Base-by-base conservation (phyloP, 2,329 filamentous ascomycete species). In the Alternaria gansuensis region DNA sequence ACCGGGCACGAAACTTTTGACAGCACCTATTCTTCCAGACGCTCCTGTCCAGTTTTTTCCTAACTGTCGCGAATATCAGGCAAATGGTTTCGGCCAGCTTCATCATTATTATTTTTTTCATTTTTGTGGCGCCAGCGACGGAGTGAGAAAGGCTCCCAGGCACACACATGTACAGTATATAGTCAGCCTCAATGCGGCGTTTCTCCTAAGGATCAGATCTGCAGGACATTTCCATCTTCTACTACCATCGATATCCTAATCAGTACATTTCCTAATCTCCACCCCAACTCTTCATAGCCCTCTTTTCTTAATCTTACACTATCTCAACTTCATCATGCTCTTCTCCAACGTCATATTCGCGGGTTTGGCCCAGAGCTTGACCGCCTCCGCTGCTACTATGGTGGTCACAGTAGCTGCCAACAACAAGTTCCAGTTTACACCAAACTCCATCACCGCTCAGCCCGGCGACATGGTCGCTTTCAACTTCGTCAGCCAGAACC, bases 351-450 rank as follows among this genome's bases (percentile, higher is more conserved):
- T 73, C 44, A 29, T 70, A 44, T 52, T 48, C 26, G 65, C 60
- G 26, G 67, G 57, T 50, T 63, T 72, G 39, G 64, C 69, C 48
- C 70, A 73, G 59, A 67, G 63, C 59, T 57, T 68, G 59, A 57
- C 63, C 7, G 68, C 55, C 17, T 71, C 63, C n/a, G 69, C 70
- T 39, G 70, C 69, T 33, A 71, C 67, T 7, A 73, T 72, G 69
- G 60, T 63, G 60, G 70, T 73, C 51, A 72, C 70, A 8, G 70
- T 73, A 26, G 70, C 65, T n/a, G 67, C 69, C 9, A 73, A 73
- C 63, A 72, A 72, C 51, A 67, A 72, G 58, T 73, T 73, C 62
- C 63, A 63, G 14, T 73, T 73, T 41, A 70, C 68, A 10, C 70
- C 70, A 21, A 69, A 71, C 56, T 59, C 65, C 13, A 49, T 73